Conservation (phyloP, 2,329 filamentous ascomycete species). For the Cordyceps javanica region DNA sequence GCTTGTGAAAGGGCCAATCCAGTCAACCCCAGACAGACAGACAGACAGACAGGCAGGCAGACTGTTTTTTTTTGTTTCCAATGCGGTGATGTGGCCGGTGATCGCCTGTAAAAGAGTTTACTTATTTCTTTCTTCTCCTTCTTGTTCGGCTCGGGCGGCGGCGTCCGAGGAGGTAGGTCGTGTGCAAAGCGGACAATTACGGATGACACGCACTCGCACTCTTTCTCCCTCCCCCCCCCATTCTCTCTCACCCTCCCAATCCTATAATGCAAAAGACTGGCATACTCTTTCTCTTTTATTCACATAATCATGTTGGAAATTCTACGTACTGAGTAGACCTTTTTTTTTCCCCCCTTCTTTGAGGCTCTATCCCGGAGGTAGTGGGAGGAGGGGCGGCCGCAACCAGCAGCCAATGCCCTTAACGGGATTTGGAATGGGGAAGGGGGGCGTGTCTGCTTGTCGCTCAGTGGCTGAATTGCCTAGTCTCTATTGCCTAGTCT, state of each 20-base stretch:
- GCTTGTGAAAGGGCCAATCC: not conserved
- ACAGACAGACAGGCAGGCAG: no score
- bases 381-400: not conserved
- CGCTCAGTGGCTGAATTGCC: no score
- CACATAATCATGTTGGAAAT: not conserved
- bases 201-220: not conserved
- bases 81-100: slow-evolving; percentile 4
- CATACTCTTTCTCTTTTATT: not conserved
- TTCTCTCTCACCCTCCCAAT: no score
- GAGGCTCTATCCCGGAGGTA: no score
- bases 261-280: no score
- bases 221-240: not conserved
- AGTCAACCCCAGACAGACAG: no score
- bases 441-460: not conserved
- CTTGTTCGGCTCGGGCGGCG: slow-evolving; percentile 4
- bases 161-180: slow-evolving; percentile 4
- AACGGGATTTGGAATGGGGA: slow-evolving; percentile 2
- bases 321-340: no score
- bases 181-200: not conserved
- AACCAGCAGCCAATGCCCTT: not conserved
- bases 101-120: no score
- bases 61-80: not conserved
- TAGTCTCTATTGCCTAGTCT: no score
- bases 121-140: no score
- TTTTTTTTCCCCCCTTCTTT: no score